phyloP scores from a whole-genome alignment of 2,329 filamentous ascomycete species.

The Esteya vermicola region DNA sequence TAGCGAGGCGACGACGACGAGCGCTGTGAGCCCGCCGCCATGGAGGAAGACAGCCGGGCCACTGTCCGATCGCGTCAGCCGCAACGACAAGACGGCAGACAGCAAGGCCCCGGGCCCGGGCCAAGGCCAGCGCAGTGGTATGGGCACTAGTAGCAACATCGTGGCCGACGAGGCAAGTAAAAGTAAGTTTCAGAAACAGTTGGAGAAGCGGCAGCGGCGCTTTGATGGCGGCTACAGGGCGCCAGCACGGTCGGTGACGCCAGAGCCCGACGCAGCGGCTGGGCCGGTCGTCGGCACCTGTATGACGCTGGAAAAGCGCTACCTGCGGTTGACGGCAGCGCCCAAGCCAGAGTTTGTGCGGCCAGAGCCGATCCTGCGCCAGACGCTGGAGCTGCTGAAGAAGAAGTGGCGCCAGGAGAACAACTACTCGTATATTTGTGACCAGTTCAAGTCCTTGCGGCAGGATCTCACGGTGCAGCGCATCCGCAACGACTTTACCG shows the following conservation, averaged over 20 bases:
- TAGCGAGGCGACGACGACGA: conserved; percentile 20
- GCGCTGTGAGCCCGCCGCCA: conserved; percentile 40
- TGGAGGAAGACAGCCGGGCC: conserved; percentile 53
- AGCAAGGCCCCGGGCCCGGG: not conserved
- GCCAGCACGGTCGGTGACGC: conserved; percentile 34
- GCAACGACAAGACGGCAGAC: conserved; percentile 25
- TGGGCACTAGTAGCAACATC: too few relatives aligned
- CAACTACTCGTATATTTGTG: conserved; percentile 96
- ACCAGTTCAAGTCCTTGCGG: conserved; percentile 96
- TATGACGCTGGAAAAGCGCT: conserved; percentile 77
- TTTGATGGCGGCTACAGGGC: conserved; percentile 58
- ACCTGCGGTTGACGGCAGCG: conserved; percentile 81
- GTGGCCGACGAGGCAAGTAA: conserved; percentile 24
- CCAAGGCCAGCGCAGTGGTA: too few relatives aligned
- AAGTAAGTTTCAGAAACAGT: conserved; percentile 81
- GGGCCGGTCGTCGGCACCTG: conserved; percentile 78
- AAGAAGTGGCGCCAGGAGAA: conserved; percentile 87
- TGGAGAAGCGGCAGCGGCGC: conserved; percentile 80
- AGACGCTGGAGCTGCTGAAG: conserved; percentile 79
- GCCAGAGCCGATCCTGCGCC: conserved; percentile 62
- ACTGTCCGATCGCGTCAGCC: conserved; percentile 62
- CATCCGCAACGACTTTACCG: conserved; percentile 92
- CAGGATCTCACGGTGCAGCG: conserved; percentile 97
- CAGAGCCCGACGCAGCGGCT: conserved; percentile 29
- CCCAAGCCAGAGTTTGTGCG: conserved; percentile 83